Evolutionary conservation across 2,329 filamentous ascomycete genomes (phyloP), one percentile per base, ranked within the genome.

Genomic region (Clarireedia monteithiana): DNA sequence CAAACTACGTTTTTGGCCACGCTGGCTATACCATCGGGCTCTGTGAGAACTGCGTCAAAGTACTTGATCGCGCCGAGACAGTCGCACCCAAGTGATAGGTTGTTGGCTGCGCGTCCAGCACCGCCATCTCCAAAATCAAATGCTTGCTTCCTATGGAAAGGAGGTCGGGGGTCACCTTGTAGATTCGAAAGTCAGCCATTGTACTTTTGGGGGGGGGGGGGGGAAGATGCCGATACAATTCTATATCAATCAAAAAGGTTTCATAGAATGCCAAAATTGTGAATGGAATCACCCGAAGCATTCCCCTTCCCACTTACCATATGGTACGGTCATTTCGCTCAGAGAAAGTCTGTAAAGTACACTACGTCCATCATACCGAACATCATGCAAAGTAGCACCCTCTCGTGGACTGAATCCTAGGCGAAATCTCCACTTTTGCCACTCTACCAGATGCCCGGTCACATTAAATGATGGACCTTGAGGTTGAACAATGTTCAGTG

Each of bases 51-150:
- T 14, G 42, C 23, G 40, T 55, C 53, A 17, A 57, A 56, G 36
- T 51, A 45, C 24, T 46, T 84, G 66, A 86, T 86, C 0, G 80
- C 77, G 10, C 86, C 86, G 0, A 89, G 74, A 65, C 85, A 84
- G 65, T 88, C 85, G 60, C 85, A 88, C 23, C 85, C 84, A 2
- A 88, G 74, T 24, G 76, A 74, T 1, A 89, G 74, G 61, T 88
- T 86, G 66, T 88, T 87, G 23, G 83, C 81, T 54, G 79, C 81
- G 55, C 79, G 77, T 6, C 84, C 84, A 26, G 81, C 80, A 15
- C 83, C 84, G 23, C 78, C 82, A 60, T 87, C 84, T 2, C 84
- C 84, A 59, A 87, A 81, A 64, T 88, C 84, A 62, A 88, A 87
- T 3, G 83, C 84, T 58, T 84, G 81, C 66, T 88, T 87, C 50